Base-by-base conservation (phyloP, 106 monocot species). In the Allium sativum region DNA sequence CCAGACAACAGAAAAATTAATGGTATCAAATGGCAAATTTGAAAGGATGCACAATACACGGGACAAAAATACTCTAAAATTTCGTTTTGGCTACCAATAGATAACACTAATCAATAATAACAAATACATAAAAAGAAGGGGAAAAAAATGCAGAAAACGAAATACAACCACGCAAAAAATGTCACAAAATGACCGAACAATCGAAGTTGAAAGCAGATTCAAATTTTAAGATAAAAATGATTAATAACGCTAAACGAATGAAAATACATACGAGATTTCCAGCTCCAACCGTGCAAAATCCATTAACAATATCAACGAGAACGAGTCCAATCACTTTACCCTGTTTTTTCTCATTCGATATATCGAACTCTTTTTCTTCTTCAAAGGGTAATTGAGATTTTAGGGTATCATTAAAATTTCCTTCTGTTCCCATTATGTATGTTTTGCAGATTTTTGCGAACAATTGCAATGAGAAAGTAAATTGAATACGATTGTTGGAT, bases 281-380 rank as follows among this genome's bases (percentile, higher is more conserved):
- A 48, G 79, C 82, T 47, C 87, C 87, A 60, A 88, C 79, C 10
- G 79, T 83, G 79, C 87, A 88, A 77, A 88, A 88, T 40, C 87
- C 87, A 66, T 88, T 88, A 40, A 79, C 73, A 20, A 83, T 51
- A 72, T 88, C 87, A 4, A 88, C 69, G 56, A 88, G 79, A 47
- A 88, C 87, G 54, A 88, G 87, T 9, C 87, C 87, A 17, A 87
- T 62, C 20, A 47, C 46, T 20, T 65, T 68, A 20, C 83, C 76
- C 14, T 18, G 56, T 12, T 64, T 48, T 45, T 31, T 62, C 31
- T 70, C 77, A 2, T 42, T 3, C 14, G 40, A 22, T 10, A 83
- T 68, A 40, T 76, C 48, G 70, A 90, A 77, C 18, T 56, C 64
- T 0, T 44, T 70, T 21, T 84, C 87, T 9, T 40, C 54, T 18